Base-by-base conservation (phyloP, 2,329 filamentous ascomycete species). In the Calonectria naviculata region DNA sequence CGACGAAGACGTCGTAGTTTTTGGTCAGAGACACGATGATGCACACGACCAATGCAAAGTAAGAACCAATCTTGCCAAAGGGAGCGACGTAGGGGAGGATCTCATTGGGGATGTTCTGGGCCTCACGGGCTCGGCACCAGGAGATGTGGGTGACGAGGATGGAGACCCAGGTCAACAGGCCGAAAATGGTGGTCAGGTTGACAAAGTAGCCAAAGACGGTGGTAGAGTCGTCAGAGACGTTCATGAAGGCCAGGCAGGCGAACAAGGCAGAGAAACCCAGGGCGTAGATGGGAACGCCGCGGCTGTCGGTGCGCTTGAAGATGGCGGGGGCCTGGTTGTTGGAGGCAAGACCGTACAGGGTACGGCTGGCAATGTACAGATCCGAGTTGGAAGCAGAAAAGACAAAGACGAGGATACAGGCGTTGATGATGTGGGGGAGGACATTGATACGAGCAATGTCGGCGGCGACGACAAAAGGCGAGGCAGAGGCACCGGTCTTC, bases 381-480 rank as follows among this genome's bases (percentile, higher is more conserved):
- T 95, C 93, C 1, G 92, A 94, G 86, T 95, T 95, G 73, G 92
- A 89, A 17, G 93, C 93, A 15, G 91, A 93, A 83, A 95, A 94
- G 76, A 94, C 93, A 80, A 95, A 95, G 73, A 94, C 80, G 72
- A 94, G 84, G 75, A 95, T 94, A 78, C 91, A 93, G 36, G 85
- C 93, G 83, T 95, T 95, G 79, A 95, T 84, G 78, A 95, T 90
- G 76, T 91, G 88, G 3, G 92, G 90, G 12, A 95, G 86, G 24
- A 84, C 82, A 3, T 87, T 83, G 80, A 95, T 93, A 19, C 89
- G 86, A 1, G 92, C 91, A 21, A 92, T 76, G 72, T 85, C 82
- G 81, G 94, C 93, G 38, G 93, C 93, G 13, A 94, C 91, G 65
- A 95, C 93, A 78, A 95, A 95, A 5, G 93, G 93, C 17, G 88